Conservation (phyloP, 1,284 basidiomycete genomes). For the Pseudomicrostroma phylloplanum region DNA sequence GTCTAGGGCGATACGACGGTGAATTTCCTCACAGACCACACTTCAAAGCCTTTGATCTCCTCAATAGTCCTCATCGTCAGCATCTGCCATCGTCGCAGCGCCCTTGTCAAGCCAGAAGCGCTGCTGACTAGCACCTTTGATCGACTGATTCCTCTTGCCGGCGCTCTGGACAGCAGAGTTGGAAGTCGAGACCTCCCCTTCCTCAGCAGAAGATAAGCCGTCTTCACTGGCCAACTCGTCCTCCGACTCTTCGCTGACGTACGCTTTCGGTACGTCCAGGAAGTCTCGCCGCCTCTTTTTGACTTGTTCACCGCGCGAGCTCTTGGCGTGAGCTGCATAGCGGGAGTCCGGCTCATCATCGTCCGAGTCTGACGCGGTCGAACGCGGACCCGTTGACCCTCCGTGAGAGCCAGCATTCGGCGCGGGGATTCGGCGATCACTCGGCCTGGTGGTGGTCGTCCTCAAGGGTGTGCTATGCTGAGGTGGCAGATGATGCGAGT, state of each 20-base stretch:
- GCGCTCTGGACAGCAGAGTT: background rate
- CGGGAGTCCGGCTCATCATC: constrained; percentile 11
- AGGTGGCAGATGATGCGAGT: too few relatives aligned
- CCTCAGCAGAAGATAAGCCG: background rate
- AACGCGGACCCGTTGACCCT: background rate
- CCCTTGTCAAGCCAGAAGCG: constrained; percentile 1
- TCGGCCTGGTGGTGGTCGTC: too few relatives aligned
- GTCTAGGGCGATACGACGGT: background rate
- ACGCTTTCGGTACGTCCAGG: constrained; percentile 2
- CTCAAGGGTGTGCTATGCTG: too few relatives aligned
- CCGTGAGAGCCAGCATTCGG: too few relatives aligned
- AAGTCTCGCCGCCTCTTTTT: background rate
- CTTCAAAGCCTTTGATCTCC: background rate
- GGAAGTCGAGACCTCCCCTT: background rate
- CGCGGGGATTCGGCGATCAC: too few relatives aligned
- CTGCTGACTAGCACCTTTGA: background rate
- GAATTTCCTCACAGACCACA: background rate
- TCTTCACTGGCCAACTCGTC: background rate
- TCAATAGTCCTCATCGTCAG: background rate
- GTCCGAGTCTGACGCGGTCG: background rate
- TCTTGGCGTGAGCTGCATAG: constrained; percentile 5
- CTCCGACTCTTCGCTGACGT: constrained; percentile 4
- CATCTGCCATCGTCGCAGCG: background rate
- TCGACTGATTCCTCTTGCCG: background rate
- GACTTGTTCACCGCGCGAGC: background rate